Evolutionary conservation across 2,329 filamentous ascomycete genomes (phyloP).

Genomic region (Cladosporium sp.): DNA sequence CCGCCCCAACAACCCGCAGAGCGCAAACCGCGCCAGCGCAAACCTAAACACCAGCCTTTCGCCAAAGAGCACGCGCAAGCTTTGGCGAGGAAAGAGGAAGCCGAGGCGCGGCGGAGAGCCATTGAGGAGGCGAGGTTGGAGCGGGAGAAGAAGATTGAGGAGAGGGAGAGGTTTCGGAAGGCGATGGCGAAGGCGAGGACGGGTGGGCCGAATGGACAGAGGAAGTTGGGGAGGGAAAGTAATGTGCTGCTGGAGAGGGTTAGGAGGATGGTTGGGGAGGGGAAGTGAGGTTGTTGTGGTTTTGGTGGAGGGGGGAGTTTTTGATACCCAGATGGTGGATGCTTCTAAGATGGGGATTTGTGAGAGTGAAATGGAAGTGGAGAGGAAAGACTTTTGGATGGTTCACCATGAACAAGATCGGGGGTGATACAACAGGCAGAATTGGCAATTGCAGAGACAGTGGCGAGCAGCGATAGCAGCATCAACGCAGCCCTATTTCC

Average conservation of each 20-base stretch:
- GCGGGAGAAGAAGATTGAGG: conserved; percentile 48
- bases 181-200: conserved; percentile 58
- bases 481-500: too few species aligned
- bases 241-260: conserved; percentile 72
- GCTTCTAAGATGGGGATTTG: too few species aligned
- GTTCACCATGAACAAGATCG: too few species aligned
- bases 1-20: conserved; percentile 22
- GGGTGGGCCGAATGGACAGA: conserved; percentile 63
- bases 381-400: too few species aligned
- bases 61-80: conserved; percentile 17
- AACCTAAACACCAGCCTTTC: conserved; percentile 8
- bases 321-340: conserved; percentile 3
- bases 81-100: conserved; percentile 54
- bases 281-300: conserved; percentile 1
- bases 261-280: conserved; percentile 59
- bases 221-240: conserved; percentile 78
- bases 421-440: too few species aligned
- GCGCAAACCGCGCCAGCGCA: conserved; percentile 15
- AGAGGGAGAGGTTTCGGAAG: conserved; percentile 66
- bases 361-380: too few species aligned
- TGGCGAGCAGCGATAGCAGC: too few species aligned
- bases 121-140: conserved; percentile 61
- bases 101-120: conserved; percentile 54
- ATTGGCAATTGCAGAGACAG: too few species aligned
- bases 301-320: neutral